Base-by-base conservation (phyloP, 139 green algal species). In the Haematococcus lacustris region DNA sequence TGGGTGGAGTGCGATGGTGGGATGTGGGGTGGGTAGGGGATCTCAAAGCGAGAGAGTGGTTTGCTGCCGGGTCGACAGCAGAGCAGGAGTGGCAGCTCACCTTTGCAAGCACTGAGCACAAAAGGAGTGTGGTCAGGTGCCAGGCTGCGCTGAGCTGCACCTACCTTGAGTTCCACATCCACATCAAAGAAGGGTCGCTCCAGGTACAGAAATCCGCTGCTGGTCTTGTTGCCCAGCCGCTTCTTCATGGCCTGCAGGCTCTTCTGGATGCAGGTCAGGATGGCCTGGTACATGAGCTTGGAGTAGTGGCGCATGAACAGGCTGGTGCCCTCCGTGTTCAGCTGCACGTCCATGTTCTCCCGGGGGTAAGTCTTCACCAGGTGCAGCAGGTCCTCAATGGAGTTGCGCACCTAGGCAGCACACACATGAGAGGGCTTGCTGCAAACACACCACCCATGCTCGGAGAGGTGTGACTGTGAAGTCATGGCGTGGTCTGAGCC, bases 161-260 rank as follows among this genome's bases (percentile, higher is more conserved):
- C 38, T 51, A 89, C 85, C 67, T 87, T 91, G 43, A 97, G 89
- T 86, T 96, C 85, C 28, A 97, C 88, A 68, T 96, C 89, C 57
- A 94, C 91, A 50, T 94, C 84, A 70, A 96, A 94, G 80, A 97
- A 93, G 38, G 91, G 91, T 17, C 81, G 76, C 76, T 91, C 89
- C 71, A 92, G 82, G 80, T 87, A 95, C 38, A 88, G 85, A 66
- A 93, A 88, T 41, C 88, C 88, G 26, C 76, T 83, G 30, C 66
- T 75, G 17, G 73, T 75, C 66, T 86, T 85, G 65, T 71, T 81
- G 38, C 77, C 89, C 39, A 97, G 79, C 3, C 91, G 88, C 59
- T 82, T 80, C 81, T 94, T 91, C 81, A 97, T 89, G 25, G 83
- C 82, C 37, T 85, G 65, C 70, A 96, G 89, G 73, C 78, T 91